A percentile compares a stretch with the other conserved stretches of the same genome.
These are phyloP conservation scores for Solanum etuberosum DNA, from an alignment of 257 asterid species.

Conservation along the genomic window DNA sequence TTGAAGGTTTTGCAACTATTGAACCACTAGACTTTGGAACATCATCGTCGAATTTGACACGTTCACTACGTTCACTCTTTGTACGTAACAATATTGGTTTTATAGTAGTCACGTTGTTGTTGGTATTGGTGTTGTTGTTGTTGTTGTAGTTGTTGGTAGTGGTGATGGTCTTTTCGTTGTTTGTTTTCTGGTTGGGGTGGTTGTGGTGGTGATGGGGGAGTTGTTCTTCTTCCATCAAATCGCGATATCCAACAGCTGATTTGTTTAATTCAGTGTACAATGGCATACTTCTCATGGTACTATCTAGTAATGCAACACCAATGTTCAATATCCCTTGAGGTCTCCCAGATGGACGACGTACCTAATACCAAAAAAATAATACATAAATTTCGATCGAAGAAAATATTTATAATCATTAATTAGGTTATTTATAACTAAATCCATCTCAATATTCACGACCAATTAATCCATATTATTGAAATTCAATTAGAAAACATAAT, in stretches of 20 bases:
- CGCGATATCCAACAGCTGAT: constrained; percentile 6
- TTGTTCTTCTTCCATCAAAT: constrained; percentile 26
- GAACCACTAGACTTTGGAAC: constrained; percentile 16
- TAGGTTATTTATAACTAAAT: not conserved
- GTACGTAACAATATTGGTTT: constrained; percentile 40
- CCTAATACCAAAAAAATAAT: constrained; percentile 14
- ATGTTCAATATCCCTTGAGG: constrained; percentile 83
- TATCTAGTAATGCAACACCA: constrained; percentile 71
- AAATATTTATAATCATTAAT: not conserved
- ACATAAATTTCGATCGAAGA: not conserved
- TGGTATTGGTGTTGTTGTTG: not conserved
- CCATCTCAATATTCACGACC: not conserved
- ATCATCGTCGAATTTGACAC: constrained; percentile 20
- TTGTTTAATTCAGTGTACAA: constrained; percentile 29
- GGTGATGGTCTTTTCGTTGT: not conserved
- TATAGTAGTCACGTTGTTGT: not conserved
- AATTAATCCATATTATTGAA: not conserved
- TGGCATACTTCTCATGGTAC: constrained; percentile 78
- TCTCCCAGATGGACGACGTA: constrained; percentile 86
- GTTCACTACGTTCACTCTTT: constrained; percentile 63
- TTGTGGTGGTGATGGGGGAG: not conserved
- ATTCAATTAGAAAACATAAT: not conserved
- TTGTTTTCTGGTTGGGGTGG: not conserved
- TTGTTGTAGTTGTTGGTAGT: not conserved
- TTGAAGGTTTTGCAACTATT: constrained; percentile 14